Evolutionary conservation across 2,329 filamentous ascomycete species (phyloP).

Genomic region (Nannizziopsis barbatae): DNA sequence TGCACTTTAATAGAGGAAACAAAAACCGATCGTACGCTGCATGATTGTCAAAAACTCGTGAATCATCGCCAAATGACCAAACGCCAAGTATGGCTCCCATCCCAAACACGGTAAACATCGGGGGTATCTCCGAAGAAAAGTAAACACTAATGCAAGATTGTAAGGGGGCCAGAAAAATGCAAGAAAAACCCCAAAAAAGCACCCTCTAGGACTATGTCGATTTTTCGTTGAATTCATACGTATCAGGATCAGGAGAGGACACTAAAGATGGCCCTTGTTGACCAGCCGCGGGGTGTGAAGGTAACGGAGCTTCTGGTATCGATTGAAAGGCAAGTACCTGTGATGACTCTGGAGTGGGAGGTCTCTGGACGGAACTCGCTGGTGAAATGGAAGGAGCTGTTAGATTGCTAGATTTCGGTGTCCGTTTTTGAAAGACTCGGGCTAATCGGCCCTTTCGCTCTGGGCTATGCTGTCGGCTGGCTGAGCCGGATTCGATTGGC

Average conservation of each 20-base stretch:
- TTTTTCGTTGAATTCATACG: conserved; percentile 3
- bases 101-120: too few relatives aligned
- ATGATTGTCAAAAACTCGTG: too few relatives aligned
- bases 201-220: background rate
- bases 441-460: conserved; percentile 5
- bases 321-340: background rate
- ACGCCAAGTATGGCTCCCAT: too few relatives aligned
- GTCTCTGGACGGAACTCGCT: background rate
- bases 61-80: too few relatives aligned
- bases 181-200: background rate
- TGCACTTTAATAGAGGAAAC: too few relatives aligned
- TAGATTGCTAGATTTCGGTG: background rate
- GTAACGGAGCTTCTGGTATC: background rate
- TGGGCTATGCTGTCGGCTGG: conserved; percentile 5
- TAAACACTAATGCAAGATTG: background rate
- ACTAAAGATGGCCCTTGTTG: background rate
- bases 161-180: background rate
- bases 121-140: too few relatives aligned
- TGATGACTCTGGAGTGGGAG: background rate
- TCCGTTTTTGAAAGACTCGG: background rate
- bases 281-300: background rate
- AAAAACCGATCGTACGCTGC: too few relatives aligned
- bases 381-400: background rate
- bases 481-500: background rate
- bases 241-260: background rate